phyloP scores from a whole-genome alignment of 2,329 filamentous ascomycete genomes.

The Xylariaceae sp. region DNA sequence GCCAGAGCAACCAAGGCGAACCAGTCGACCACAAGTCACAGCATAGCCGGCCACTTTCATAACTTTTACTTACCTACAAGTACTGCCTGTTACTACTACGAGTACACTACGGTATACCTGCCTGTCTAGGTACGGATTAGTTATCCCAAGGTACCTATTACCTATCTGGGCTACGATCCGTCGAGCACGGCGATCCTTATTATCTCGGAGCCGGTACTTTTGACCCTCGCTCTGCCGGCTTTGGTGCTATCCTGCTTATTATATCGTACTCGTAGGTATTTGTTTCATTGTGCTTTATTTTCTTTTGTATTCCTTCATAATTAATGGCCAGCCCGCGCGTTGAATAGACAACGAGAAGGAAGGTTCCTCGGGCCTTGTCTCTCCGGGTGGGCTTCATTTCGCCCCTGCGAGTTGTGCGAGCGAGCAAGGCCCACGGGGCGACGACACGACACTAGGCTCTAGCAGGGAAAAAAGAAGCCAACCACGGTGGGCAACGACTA shows the following conservation, averaged over 20 bases:
- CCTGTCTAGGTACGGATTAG: no score
- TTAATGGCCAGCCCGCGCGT: not conserved
- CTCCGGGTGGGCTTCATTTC: conserved; percentile 15
- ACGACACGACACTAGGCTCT: not conserved
- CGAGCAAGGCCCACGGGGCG: conserved; percentile 9
- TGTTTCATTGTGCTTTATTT: not conserved
- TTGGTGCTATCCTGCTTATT: not conserved
- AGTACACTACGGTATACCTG: not conserved
- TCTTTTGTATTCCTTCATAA: conserved; percentile 3
- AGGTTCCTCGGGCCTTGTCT: conserved; percentile 17
- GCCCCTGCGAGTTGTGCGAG: conserved; percentile 12
- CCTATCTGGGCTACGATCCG: not conserved
- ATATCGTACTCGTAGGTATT: not conserved
- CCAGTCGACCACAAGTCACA: no score
- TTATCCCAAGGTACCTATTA: not conserved
- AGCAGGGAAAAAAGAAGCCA: conserved; percentile 5
- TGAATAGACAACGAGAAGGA: not conserved
- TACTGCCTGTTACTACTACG: not conserved
- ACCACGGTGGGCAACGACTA: not conserved
- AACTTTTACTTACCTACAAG: not conserved
- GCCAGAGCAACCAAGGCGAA: no score
- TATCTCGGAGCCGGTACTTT: not conserved
- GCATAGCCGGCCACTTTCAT: not conserved
- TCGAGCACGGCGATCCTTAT: conserved; percentile 12
- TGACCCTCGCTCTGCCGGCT: not conserved